These are phyloP conservation scores for Aspergillus sergii DNA, from an alignment of 2,329 filamentous ascomycete genomes.

Conservation along the genomic window DNA sequence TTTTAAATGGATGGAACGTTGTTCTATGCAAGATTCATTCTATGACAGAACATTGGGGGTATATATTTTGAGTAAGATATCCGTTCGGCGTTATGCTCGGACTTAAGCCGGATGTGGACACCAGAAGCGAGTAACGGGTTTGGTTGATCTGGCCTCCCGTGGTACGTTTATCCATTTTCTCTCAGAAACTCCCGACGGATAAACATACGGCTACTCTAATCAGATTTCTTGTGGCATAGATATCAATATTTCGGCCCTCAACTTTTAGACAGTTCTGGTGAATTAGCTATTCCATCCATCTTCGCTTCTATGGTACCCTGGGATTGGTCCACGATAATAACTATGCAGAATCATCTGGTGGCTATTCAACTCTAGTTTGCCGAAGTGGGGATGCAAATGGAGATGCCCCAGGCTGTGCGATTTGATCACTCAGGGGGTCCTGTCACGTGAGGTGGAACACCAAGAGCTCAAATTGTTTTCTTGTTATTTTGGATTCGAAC, in stretches of 20 bases:
- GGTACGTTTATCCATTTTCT: too few species aligned
- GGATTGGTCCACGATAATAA: not conserved
- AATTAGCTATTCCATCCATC: not conserved
- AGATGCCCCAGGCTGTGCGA: too few species aligned
- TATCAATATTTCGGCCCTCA: too few species aligned
- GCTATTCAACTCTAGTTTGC: not conserved
- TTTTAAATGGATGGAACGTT: too few species aligned
- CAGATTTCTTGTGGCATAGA: too few species aligned
- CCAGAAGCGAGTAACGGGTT: not conserved
- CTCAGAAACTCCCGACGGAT: too few species aligned
- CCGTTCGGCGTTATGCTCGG: too few species aligned
- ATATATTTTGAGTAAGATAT: too few species aligned
- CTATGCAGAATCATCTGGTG: not conserved
- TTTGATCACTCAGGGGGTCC: too few species aligned
- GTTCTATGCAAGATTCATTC: too few species aligned
- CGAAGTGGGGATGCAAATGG: not conserved
- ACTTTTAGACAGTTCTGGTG: not conserved
- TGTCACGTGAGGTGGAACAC: not conserved
- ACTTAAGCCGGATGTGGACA: not conserved
- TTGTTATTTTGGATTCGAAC: not conserved
- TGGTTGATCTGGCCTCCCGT: not conserved
- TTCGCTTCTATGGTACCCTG: not conserved
- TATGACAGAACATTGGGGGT: too few species aligned
- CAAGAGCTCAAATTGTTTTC: not conserved
- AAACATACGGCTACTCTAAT: too few species aligned